Percentiles rank a stretch among this genome's conserved stretches.
Evolutionary conservation across 179 eudicot genomes (phyloP).

Genomic region (Silene coronaria): DNA sequence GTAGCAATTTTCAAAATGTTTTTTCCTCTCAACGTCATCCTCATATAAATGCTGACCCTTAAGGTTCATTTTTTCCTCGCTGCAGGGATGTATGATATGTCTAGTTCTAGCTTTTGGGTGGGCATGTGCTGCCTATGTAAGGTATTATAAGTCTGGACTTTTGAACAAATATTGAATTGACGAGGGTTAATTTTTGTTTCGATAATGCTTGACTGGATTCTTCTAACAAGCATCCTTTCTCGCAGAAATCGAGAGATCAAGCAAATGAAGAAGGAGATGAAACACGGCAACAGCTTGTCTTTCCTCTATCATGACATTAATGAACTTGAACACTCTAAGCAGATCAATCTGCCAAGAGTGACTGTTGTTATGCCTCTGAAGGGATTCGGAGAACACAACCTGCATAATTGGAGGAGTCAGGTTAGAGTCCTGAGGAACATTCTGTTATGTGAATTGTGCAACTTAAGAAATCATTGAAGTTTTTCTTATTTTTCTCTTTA

Average conservation of each 20-base stretch:
- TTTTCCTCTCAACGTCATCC: background rate
- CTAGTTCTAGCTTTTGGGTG: constrained; percentile 70
- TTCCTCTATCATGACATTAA: constrained; percentile 71
- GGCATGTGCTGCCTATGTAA: constrained; percentile 77
- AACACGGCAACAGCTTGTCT: constrained; percentile 64
- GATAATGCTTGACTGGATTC: background rate
- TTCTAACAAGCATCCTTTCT: constrained; percentile 6
- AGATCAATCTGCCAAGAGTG: constrained; percentile 68
- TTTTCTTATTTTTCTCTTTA: background rate
- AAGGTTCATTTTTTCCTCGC: constrained; percentile 13
- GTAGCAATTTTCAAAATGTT: background rate
- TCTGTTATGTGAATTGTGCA: background rate
- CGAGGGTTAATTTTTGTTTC: background rate
- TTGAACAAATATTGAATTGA: background rate
- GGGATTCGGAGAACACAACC: constrained; percentile 94
- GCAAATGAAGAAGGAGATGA: constrained; percentile 52
- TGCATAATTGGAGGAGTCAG: constrained; percentile 96
- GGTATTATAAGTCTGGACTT: constrained; percentile 37
- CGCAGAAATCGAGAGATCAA: constrained; percentile 79
- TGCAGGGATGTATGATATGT: constrained; percentile 73
- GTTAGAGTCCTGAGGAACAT: constrained; percentile 30
- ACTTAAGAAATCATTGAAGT: background rate
- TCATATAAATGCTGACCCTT: background rate
- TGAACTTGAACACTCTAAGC: constrained; percentile 79
- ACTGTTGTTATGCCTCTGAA: constrained; percentile 91